Evolutionary conservation across 441 rosid genomes (phyloP).

Genomic region (Adansonia grandidieri): DNA sequence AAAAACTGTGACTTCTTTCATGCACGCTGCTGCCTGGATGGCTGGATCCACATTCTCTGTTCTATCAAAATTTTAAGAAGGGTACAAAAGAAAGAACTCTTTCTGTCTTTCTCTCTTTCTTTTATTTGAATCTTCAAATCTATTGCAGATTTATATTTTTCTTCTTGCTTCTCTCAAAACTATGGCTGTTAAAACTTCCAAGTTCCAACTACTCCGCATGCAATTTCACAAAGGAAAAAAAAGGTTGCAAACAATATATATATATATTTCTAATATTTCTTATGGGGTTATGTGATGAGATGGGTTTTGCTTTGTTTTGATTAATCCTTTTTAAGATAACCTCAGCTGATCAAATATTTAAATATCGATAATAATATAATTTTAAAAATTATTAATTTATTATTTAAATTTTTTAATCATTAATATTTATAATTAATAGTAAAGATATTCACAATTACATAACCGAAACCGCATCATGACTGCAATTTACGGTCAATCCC

Average conservation of each 20-base stretch:
- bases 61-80: conserved; percentile 15
- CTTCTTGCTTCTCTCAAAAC: conserved; percentile 11
- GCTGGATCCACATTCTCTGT: conserved; percentile 46
- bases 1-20: conserved; percentile 31
- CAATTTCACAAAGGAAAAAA: conserved; percentile 7
- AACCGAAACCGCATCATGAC: too few species aligned
- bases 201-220: conserved; percentile 36
- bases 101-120: conserved; percentile 15
- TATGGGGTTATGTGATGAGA: too few species aligned
- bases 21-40: conserved; percentile 32
- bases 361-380: too few species aligned
- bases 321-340: background rate
- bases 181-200: conserved; percentile 23
- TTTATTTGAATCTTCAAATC: conserved; percentile 30
- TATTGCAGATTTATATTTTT: background rate
- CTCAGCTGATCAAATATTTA: too few species aligned
- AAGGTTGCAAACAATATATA: background rate
- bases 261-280: background rate
- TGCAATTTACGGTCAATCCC: too few species aligned
- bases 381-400: too few species aligned
- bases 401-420: too few species aligned
- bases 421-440: too few species aligned
- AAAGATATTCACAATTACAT: too few species aligned
- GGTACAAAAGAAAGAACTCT: conserved; percentile 5
- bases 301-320: conserved; percentile 16